Percentiles rank a stretch among this genome's conserved stretches.
phyloP scores from a whole-genome alignment of 139 green algal species.

The Chloropicon primus region DNA sequence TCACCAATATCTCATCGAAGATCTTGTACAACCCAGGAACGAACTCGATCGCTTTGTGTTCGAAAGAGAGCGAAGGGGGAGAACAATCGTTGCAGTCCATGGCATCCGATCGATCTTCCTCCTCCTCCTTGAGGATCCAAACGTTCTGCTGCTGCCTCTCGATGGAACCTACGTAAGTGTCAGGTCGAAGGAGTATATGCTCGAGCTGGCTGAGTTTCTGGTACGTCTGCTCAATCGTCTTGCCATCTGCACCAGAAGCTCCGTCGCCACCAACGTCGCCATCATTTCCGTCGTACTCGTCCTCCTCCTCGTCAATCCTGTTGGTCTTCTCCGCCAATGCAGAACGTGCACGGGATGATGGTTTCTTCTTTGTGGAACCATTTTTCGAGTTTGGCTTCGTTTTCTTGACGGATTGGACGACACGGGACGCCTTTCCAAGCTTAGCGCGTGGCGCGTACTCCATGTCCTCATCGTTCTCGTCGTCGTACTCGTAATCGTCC shows the following conservation, averaged over 20 bases:
- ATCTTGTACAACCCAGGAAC: slow-evolving; percentile 99
- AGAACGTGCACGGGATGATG: too few species aligned
- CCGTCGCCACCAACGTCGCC: neutral
- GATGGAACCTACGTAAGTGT: slow-evolving; percentile 93
- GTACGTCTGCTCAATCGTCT: slow-evolving; percentile 90
- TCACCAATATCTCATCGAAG: slow-evolving; percentile 99
- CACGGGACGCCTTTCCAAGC: too few species aligned
- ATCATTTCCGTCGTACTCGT: too few species aligned
- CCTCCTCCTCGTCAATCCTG: neutral
- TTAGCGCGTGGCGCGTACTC: too few species aligned
- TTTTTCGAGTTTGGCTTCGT: too few species aligned
- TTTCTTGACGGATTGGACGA: too few species aligned
- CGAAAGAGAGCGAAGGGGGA: slow-evolving; percentile 17
- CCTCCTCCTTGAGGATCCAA: neutral
- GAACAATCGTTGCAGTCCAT: neutral
- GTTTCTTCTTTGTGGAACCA: neutral
- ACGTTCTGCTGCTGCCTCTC: slow-evolving; percentile 28
- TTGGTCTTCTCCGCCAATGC: neutral
- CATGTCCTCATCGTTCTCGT: too few species aligned
- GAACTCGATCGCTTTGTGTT: slow-evolving; percentile 45
- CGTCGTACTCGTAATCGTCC: too few species aligned
- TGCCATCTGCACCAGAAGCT: slow-evolving; percentile 13
- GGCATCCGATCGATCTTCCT: too few species aligned
- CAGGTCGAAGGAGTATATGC: slow-evolving; percentile 93
- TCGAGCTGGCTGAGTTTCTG: slow-evolving; percentile 97